phyloP scores from a whole-genome alignment of 805 yeast genomes.

The Candida saitoana region DNA sequence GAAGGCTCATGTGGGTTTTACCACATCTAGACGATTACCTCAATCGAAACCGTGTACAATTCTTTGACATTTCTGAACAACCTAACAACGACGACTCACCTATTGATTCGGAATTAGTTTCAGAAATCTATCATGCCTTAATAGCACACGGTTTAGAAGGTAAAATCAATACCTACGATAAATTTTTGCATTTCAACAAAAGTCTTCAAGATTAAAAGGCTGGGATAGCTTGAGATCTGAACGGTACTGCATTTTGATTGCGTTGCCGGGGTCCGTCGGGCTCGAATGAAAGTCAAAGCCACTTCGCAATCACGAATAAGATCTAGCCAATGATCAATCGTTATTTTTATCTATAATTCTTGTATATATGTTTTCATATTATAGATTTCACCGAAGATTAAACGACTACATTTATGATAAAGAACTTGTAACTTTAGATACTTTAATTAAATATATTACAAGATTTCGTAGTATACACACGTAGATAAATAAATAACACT shows the following conservation, averaged over 20 bases:
- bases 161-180: slow-evolving; percentile 19
- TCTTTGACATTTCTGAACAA: slow-evolving; percentile 4
- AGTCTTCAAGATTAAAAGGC: neutral
- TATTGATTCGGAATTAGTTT: slow-evolving; percentile 14
- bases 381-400: neutral
- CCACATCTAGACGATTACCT: slow-evolving; percentile 28
- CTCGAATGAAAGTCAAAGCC: neutral
- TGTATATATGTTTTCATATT: neutral
- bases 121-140: slow-evolving; percentile 17
- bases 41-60: slow-evolving; percentile 3
- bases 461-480: slow-evolving; percentile 1
- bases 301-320: no score
- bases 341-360: no score
- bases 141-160: slow-evolving; percentile 26
- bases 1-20: slow-evolving; percentile 33
- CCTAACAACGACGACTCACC: neutral
- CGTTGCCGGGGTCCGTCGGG: no score
- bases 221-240: no score
- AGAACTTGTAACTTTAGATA: neutral
- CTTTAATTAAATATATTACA: neutral
- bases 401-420: no score
- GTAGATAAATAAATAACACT: neutral
- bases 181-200: slow-evolving; percentile 14
- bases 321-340: no score
- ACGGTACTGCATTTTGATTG: no score